Percentiles rank a stretch among this genome's conserved stretches.
Conservation (phyloP, 2,329 filamentous ascomycete genomes). For the Cladophialophora yegresii region DNA sequence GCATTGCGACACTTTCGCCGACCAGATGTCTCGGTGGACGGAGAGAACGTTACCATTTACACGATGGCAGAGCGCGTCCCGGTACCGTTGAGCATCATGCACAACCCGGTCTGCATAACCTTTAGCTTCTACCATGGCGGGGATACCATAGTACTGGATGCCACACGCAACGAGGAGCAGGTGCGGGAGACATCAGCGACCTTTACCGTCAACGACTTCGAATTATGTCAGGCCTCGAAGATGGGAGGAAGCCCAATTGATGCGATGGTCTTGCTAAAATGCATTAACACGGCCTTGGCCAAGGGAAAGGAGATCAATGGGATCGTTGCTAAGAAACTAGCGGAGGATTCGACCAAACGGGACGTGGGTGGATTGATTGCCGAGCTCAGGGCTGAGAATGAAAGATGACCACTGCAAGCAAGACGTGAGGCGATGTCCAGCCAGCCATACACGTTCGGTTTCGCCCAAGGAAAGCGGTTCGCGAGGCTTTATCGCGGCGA, state of each 20-base stretch:
- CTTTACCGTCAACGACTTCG: slow-evolving; percentile 86
- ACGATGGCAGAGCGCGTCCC: slow-evolving; percentile 83
- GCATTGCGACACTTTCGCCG: slow-evolving; percentile 88
- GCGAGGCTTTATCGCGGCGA: not conserved
- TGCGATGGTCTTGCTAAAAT: slow-evolving; percentile 74
- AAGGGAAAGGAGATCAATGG: slow-evolving; percentile 80
- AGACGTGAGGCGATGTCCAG: not conserved
- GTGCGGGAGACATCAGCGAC: slow-evolving; percentile 67
- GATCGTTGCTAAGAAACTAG: slow-evolving; percentile 70
- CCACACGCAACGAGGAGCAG: slow-evolving; percentile 54
- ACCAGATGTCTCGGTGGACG: slow-evolving; percentile 83
- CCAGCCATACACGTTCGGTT: not conserved
- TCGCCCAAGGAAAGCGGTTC: not conserved
- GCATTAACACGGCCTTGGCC: slow-evolving; percentile 69
- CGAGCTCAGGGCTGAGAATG: slow-evolving; percentile 83
- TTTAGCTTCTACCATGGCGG: slow-evolving; percentile 73
- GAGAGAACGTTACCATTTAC: slow-evolving; percentile 81
- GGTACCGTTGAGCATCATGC: slow-evolving; percentile 84
- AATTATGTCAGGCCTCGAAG: slow-evolving; percentile 90
- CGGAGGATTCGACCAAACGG: slow-evolving; percentile 74
- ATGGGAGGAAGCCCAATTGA: slow-evolving; percentile 81
- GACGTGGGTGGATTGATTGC: slow-evolving; percentile 77
- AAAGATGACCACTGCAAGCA: slow-evolving; percentile 57
- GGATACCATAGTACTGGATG: slow-evolving; percentile 48
- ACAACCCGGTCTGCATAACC: slow-evolving; percentile 87